Evolutionary conservation across 2,329 filamentous ascomycete genomes (phyloP).

Genomic region (Metarhizium album): DNA sequence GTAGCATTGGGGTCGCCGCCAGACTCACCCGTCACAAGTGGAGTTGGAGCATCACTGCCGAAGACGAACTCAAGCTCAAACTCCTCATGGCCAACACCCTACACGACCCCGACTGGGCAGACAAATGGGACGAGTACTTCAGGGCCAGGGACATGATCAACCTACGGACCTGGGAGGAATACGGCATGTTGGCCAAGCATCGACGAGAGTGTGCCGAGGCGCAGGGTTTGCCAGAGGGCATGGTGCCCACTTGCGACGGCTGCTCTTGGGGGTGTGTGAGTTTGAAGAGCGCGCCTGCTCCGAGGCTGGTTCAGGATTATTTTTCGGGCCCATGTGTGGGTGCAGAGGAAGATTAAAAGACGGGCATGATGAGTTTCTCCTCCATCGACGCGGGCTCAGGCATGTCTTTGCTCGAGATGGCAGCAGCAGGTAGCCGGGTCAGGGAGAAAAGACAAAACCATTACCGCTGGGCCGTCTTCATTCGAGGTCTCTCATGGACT

Average conservation of each 20-base stretch:
- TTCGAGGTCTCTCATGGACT: background rate
- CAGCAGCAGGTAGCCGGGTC: no score
- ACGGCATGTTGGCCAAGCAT: slow-evolving; percentile 14
- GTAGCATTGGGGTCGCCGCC: slow-evolving; percentile 10
- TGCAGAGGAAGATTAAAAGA: background rate
- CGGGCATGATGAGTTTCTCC: background rate
- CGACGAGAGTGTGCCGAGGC: slow-evolving; percentile 9
- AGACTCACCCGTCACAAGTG: slow-evolving; percentile 9
- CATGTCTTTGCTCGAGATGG: background rate
- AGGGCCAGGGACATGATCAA: slow-evolving; percentile 10
- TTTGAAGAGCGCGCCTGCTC: slow-evolving; percentile 1
- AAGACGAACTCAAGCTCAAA: slow-evolving; percentile 11
- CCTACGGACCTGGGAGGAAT: slow-evolving; percentile 15
- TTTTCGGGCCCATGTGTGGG: no score
- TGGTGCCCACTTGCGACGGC: slow-evolving; percentile 2
- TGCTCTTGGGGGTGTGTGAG: slow-evolving; percentile 10
- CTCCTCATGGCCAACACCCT: slow-evolving; percentile 13
- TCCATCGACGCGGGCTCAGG: background rate
- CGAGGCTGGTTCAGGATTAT: slow-evolving; percentile 2
- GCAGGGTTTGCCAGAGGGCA: slow-evolving; percentile 4
- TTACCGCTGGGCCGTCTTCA: no score
- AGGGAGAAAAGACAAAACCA: no score
- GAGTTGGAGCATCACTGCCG: slow-evolving; percentile 8
- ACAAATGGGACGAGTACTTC: slow-evolving; percentile 16
- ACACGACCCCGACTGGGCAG: slow-evolving; percentile 11